These are phyloP conservation scores for Fraxinus anomala DNA, from an alignment of 257 asterid genomes.

Conservation along the genomic window DNA sequence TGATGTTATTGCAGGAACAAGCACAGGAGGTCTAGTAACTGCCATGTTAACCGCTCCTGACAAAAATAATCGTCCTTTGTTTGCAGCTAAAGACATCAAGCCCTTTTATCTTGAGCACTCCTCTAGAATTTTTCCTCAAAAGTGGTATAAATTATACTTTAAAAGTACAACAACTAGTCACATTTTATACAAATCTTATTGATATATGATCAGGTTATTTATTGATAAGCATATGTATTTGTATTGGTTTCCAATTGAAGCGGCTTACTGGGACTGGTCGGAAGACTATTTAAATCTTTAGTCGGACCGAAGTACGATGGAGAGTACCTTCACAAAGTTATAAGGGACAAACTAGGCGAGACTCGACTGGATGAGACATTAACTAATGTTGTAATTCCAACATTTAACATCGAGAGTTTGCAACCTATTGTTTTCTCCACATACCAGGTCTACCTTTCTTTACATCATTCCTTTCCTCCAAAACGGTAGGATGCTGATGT, in stretches of 20 bases:
- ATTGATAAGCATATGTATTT: neutral
- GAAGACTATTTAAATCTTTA: slow-evolving; percentile 6
- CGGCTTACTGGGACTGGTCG: slow-evolving; percentile 28
- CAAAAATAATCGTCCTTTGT: slow-evolving; percentile 47
- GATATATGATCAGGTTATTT: neutral
- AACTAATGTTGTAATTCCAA: slow-evolving; percentile 55
- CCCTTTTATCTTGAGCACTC: slow-evolving; percentile 45
- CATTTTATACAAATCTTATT: neutral
- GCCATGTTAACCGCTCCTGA: slow-evolving; percentile 63
- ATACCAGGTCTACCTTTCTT: slow-evolving; percentile 34
- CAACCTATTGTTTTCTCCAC: slow-evolving; percentile 54
- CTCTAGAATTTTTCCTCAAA: slow-evolving; percentile 46
- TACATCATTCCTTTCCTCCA: neutral
- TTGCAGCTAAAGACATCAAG: slow-evolving; percentile 54
- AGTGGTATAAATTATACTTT: neutral
- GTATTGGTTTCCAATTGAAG: slow-evolving; percentile 21
- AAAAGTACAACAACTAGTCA: no score
- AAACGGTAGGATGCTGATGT: no score
- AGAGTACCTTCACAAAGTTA: slow-evolving; percentile 38
- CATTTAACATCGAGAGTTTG: slow-evolving; percentile 51
- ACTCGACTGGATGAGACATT: slow-evolving; percentile 35
- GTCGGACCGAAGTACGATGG: slow-evolving; percentile 50
- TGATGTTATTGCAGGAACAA: slow-evolving; percentile 68
- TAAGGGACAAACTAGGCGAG: slow-evolving; percentile 40
- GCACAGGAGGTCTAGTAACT: slow-evolving; percentile 67